A percentile compares a stretch with the other conserved stretches of the same genome.
phyloP scores from a whole-genome alignment of 2,329 filamentous ascomycete genomes.

The Fusarium phyllophilum region DNA sequence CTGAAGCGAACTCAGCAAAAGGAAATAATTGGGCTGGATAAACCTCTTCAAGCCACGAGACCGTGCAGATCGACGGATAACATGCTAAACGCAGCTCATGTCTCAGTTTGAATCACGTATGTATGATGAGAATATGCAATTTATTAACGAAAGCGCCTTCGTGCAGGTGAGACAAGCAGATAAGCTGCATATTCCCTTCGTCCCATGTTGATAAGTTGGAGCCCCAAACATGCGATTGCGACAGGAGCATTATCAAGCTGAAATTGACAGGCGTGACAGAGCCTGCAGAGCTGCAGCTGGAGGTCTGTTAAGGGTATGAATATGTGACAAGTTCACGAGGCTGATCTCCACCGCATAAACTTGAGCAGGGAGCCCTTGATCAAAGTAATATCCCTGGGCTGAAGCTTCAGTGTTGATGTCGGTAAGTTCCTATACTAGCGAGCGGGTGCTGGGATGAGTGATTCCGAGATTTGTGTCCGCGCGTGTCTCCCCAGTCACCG shows the following conservation, averaged over 20 bases:
- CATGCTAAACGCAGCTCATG: constrained; percentile 4
- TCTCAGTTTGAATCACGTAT: constrained; percentile 15
- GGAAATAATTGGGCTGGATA: neutral
- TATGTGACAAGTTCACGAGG: constrained; percentile 4
- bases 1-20: neutral
- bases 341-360: constrained; percentile 25
- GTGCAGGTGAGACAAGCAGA: constrained; percentile 30
- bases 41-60: neutral
- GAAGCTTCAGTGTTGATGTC: constrained; percentile 37
- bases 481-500: constrained; percentile 12
- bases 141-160: neutral
- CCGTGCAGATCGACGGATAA: constrained; percentile 2
- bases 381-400: constrained; percentile 42
- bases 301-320: neutral
- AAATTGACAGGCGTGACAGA: neutral
- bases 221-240: neutral
- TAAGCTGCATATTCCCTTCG: constrained; percentile 9
- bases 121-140: constrained; percentile 1
- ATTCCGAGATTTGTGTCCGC: constrained; percentile 34
- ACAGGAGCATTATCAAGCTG: neutral
- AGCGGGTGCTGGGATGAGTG: constrained; percentile 25
- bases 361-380: constrained; percentile 27
- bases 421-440: constrained; percentile 18
- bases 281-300: neutral
- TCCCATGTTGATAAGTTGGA: constrained; percentile 13